These are phyloP conservation scores for Cladophialophora carrionii DNA, from an alignment of 2,329 filamentous ascomycete genomes.

Conservation along the genomic window DNA sequence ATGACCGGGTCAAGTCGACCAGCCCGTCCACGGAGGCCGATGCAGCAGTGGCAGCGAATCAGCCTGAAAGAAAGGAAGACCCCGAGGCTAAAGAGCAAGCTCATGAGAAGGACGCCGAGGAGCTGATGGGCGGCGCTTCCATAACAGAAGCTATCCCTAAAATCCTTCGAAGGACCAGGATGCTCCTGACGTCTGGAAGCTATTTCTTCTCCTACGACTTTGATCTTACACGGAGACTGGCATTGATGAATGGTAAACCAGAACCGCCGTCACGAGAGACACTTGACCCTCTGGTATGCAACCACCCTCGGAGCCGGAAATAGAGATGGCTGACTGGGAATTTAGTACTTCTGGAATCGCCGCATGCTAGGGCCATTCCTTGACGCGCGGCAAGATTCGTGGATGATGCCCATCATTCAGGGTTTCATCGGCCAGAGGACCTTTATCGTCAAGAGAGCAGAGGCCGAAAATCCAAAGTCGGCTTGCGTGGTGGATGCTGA, in stretches of 20 bases:
- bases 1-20: neutral
- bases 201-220: conserved; percentile 97
- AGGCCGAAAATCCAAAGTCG: conserved; percentile 31
- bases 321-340: conserved; percentile 13
- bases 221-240: conserved; percentile 75
- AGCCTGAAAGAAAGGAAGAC: conserved; percentile 9
- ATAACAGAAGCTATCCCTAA: conserved; percentile 73
- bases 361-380: conserved; percentile 75
- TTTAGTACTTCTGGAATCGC: conserved; percentile 85
- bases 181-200: conserved; percentile 81
- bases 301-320: neutral
- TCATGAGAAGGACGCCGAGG: conserved; percentile 11
- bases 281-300: conserved; percentile 30
- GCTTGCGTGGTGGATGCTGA: conserved; percentile 39
- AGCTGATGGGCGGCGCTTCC: conserved; percentile 19
- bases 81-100: conserved; percentile 9
- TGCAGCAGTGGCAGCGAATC: conserved; percentile 21
- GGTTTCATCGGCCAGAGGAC: conserved; percentile 87
- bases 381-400: conserved; percentile 68
- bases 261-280: conserved; percentile 26
- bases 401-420: conserved; percentile 84
- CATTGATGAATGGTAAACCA: conserved; percentile 18
- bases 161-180: conserved; percentile 77
- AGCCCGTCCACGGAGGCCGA: conserved; percentile 9
- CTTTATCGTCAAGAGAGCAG: conserved; percentile 68